Evolutionary conservation across 805 yeast genomes (phyloP).

Genomic region (Kodamaea restingae): DNA sequence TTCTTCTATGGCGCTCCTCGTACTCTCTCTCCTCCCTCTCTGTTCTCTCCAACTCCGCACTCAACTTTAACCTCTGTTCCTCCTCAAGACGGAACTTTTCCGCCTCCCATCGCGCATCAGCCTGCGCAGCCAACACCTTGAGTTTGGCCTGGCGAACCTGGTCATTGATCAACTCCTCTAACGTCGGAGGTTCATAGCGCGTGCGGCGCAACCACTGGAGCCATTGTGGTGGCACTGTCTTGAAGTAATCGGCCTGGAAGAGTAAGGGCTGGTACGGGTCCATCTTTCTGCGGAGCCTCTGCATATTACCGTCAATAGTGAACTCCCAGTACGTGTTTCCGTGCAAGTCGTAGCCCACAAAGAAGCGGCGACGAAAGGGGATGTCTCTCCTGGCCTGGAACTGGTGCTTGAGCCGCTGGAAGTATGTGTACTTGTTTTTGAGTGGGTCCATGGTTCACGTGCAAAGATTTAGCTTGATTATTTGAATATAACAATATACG

Average conservation of each 20-base stretch:
- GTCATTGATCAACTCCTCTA: conserved; percentile 60
- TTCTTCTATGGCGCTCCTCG: conserved; percentile 2
- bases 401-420: conserved; percentile 47
- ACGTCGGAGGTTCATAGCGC: conserved; percentile 54
- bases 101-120: conserved; percentile 38
- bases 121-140: conserved; percentile 46
- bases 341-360: conserved; percentile 72
- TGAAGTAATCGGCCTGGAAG: conserved; percentile 55
- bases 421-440: conserved; percentile 43
- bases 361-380: conserved; percentile 68
- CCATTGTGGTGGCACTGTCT: conserved; percentile 69
- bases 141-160: conserved; percentile 51
- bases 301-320: conserved; percentile 48
- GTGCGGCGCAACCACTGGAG: conserved; percentile 73
- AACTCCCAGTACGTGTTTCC: conserved; percentile 89
- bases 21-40: conserved; percentile 15
- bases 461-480: no score
- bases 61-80: conserved; percentile 28
- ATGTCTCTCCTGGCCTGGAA: conserved; percentile 60
- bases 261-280: conserved; percentile 48
- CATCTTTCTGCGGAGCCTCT: conserved; percentile 57
- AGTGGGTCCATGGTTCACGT: conserved; percentile 44
- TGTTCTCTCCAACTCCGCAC: conserved; percentile 28
- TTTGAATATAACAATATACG: no score
- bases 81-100: conserved; percentile 35